Evolutionary conservation across 2,329 filamentous ascomycete species (phyloP).

Genomic region (Pseudocercospora cruenta): DNA sequence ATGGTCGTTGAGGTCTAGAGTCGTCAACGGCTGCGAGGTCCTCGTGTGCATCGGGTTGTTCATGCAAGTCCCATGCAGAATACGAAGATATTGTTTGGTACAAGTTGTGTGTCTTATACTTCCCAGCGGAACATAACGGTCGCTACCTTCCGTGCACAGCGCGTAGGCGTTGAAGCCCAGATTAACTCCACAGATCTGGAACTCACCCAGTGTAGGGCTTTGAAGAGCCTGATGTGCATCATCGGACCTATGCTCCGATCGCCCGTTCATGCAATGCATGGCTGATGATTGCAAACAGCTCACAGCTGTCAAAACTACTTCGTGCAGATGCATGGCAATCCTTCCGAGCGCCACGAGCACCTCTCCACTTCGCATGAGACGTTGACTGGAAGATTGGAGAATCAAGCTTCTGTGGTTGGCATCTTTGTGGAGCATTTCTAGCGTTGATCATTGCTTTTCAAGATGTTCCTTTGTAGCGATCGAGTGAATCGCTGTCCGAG

Average conservation of each 20-base stretch:
- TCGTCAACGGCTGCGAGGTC: not conserved
- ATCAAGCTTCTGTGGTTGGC: constrained; percentile 7
- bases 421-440: not conserved
- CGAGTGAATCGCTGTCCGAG: not conserved
- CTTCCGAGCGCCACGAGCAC: not conserved
- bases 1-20: not conserved
- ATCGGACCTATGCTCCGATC: not conserved
- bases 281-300: not conserved
- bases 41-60: not conserved
- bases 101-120: not conserved
- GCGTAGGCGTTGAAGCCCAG: not conserved
- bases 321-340: not conserved
- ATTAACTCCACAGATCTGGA: not conserved
- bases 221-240: not conserved
- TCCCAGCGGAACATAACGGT: not conserved
- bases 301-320: constrained; percentile 4
- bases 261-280: not conserved
- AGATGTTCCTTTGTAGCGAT: not conserved
- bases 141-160: not conserved
- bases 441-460: not conserved
- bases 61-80: not conserved
- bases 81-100: not conserved
- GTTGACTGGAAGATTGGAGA: not conserved
- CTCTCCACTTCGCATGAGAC: not conserved
- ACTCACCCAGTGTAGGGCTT: not conserved